These are phyloP conservation scores for Saccharum officinarum DNA, from an alignment of 176 grass and related monocot species.

Conservation along the genomic window DNA sequence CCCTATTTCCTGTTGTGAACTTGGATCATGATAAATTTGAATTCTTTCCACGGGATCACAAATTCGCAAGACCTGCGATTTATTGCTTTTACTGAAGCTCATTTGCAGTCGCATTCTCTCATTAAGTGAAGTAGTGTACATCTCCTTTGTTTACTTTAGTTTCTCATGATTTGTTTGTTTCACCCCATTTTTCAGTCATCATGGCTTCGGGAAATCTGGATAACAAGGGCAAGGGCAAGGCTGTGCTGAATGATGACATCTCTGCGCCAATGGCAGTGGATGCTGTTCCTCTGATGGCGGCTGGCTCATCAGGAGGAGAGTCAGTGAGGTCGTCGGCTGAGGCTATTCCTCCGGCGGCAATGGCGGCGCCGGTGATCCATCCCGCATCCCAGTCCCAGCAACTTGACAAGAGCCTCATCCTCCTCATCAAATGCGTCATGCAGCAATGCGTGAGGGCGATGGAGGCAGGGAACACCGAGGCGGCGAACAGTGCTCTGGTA, in stretches of 20 bases:
- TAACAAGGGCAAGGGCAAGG: background rate
- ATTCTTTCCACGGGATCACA: background rate
- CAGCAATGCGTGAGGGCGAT: slow-evolving; percentile 34
- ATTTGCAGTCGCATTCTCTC: background rate
- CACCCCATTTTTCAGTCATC: background rate
- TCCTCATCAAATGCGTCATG: background rate
- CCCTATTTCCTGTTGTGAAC: background rate
- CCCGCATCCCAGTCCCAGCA: background rate
- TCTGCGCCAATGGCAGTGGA: background rate
- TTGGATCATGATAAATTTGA: background rate
- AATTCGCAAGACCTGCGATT: background rate
- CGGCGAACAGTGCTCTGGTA: slow-evolving; percentile 11
- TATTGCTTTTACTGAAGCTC: background rate
- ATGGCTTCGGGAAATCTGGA: background rate
- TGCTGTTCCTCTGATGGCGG: background rate
- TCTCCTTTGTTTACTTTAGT: background rate
- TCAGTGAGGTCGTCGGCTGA: background rate
- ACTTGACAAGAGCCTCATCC: background rate
- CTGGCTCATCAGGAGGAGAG: background rate
- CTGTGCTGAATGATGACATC: background rate
- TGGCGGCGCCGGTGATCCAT: background rate
- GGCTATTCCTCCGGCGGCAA: background rate
- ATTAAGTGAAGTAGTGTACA: background rate
- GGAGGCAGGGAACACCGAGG: background rate
- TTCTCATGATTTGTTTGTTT: background rate